Evolutionary conservation across 306 rosid genomes (phyloP), one percentile per base, ranked within the genome.

Genomic region (Myrica gale): DNA sequence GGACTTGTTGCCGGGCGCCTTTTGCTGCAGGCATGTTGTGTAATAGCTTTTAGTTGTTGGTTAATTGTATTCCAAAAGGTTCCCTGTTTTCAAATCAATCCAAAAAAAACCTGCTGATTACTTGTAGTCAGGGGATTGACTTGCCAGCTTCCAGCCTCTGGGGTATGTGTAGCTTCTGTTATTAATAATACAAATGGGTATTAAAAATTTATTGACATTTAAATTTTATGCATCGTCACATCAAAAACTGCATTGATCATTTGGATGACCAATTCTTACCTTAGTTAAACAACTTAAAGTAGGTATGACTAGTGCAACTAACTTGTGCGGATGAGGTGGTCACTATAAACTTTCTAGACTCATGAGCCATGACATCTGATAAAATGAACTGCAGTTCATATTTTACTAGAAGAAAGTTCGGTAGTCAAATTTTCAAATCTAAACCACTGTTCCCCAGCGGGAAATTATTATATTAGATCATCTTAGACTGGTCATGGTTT

Each of bases 1-100:
- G 97, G 99, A 82, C 92, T 92, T 58, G 68, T 92, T 11, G 89
- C 92, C 7, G 97, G 99, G 72, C 96, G 97, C 72, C 73, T 92
- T 74, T 74, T 81, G 78, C 80, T 90, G 81, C 89, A 89, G 92
- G 97, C 86, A 74, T 37, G 41, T 70, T 69, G 48, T 47, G 43
- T 26, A 23, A 37, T 11, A 32, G 2, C 0, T 62, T 42, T 65
- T 65, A 4, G 26, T 65, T 26, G 32, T 8, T 42, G 5, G 42
- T 65, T 4, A 41, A 41, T 7, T n/a, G 13, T 42, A n/a, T 17
- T 65, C 4, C 7, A 26, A 43, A n/a, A 19, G 11, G 16, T 65
- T 48, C 26, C 50, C 5, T 43, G 1, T 42, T 65, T 42, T 15
- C 5, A 65, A 65, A 65, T 65, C 23, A 43, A 42, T 65, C 23